Evolutionary conservation across 495 filamentous ascomycete species (phyloP), one percentile per base, ranked within the genome.

Genomic region (Hypomontagnella submonticulosa): DNA sequence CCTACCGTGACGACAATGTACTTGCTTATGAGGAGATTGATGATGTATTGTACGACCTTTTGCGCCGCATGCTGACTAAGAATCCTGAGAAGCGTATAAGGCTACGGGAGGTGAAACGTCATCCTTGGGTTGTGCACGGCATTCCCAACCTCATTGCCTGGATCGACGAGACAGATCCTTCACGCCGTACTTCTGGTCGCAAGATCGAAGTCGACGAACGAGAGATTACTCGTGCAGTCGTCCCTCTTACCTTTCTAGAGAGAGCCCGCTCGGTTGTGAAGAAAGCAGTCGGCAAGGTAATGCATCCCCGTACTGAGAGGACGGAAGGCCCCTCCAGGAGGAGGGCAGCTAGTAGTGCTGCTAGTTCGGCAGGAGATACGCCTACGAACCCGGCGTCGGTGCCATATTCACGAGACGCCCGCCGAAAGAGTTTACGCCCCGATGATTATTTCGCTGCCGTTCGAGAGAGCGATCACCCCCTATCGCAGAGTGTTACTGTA

Each of bases 161-260:
- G 95, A 85, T 98, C 12, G 92, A 97, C 66, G 91, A 97, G 56
- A 97, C 92, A 4, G 96, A 99, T 73, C 93, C 94, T 4, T 88
- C 83, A 18, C 84, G 87, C 23, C 89, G 89, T 60, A 90, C 88
- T 58, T 88, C 93, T 53, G 92, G 92, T 61, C 89, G 91, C 76
- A 91, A 87, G 78, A 98, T 99, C 66, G 90, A 97, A 72, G 91
- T 99, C 46, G 93, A 95, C 11, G 90, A 89, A 51, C 87, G 89
- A 67, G 95, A 99, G 74, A 87, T 99, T 60, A 92, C 91, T 20
- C 86, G 85, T 40, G 96, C 95, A 50, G 96, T 99, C 61, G 89
- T 95, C 13, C 92, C 92, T 47, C 86, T 97, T 36, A 92, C 88
- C 4, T 86, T 97, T 61, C 83, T 99, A 5, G 90, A 96, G 71